Evolutionary conservation across 2,329 filamentous ascomycete genomes (phyloP).

Genomic region (Cadophora luteo-olivacea): DNA sequence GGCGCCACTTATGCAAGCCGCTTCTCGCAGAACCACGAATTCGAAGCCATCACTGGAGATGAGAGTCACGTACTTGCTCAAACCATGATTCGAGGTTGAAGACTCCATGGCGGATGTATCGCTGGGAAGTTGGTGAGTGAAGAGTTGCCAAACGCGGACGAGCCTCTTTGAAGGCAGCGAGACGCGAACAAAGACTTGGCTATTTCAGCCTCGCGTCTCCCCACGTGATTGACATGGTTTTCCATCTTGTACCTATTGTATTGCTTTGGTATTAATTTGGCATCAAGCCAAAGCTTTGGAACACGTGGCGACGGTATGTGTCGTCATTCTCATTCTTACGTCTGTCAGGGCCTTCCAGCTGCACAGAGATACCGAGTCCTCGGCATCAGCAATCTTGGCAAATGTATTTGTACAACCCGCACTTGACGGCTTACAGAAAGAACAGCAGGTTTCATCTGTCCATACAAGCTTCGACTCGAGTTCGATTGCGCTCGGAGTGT

Average conservation of each 20-base stretch:
- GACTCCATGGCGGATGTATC: slow-evolving; percentile 11
- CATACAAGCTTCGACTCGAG: slow-evolving; percentile 2
- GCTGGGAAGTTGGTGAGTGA: background rate
- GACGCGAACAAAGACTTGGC: slow-evolving; percentile 12
- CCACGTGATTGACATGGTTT: background rate
- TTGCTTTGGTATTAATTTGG: background rate
- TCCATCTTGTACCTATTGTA: background rate
- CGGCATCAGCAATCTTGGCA: background rate
- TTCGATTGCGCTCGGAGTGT: background rate
- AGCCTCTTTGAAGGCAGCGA: background rate
- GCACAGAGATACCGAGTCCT: background rate
- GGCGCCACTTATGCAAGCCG: slow-evolving; percentile 71
- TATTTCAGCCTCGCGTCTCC: background rate
- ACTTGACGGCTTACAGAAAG: background rate
- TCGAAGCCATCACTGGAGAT: slow-evolving; percentile 79
- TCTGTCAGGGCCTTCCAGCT: too few relatives aligned
- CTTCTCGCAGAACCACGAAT: slow-evolving; percentile 76
- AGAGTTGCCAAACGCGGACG: background rate
- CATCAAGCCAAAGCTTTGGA: background rate
- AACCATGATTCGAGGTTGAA: slow-evolving; percentile 15
- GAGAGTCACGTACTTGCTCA: slow-evolving; percentile 76
- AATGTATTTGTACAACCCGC: too few relatives aligned
- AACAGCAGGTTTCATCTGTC: background rate
- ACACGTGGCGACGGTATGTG: background rate
- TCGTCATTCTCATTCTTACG: background rate